Evolutionary conservation across 805 yeast genomes (phyloP).

Genomic region (Ogataea nakhonphanomensis): DNA sequence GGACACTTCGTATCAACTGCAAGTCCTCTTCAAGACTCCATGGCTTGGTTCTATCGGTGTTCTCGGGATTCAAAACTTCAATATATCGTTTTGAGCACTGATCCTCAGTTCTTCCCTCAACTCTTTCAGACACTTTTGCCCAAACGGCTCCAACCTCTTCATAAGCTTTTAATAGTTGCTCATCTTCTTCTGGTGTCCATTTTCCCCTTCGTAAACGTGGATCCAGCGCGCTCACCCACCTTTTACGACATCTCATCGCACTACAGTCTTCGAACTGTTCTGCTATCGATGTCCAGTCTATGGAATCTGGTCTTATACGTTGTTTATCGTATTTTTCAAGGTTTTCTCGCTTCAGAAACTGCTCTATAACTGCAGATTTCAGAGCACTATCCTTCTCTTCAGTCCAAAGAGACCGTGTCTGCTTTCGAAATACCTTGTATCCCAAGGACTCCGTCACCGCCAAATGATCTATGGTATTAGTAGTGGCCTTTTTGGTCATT

Average conservation of each 20-base stretch:
- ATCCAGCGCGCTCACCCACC: conserved; percentile 85
- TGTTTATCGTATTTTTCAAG: conserved; percentile 22
- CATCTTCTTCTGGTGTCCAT: conserved; percentile 85
- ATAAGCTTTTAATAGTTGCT: conserved; percentile 57
- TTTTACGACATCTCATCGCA: conserved; percentile 77
- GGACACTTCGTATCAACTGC: conserved; percentile 61
- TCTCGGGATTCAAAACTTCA: conserved; percentile 82
- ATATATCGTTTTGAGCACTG: conserved; percentile 91
- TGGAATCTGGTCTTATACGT: conserved; percentile 35
- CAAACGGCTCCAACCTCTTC: conserved; percentile 73
- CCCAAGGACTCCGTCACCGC: conserved; percentile 70
- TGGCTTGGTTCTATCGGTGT: conserved; percentile 69
- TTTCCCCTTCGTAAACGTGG: conserved; percentile 79
- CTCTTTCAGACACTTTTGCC: conserved; percentile 75
- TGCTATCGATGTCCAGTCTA: conserved; percentile 64
- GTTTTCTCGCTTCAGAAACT: conserved; percentile 22
- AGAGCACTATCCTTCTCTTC: conserved; percentile 67
- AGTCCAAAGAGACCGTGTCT: conserved; percentile 68
- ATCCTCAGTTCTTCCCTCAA: conserved; percentile 86
- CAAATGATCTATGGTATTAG: conserved; percentile 43
- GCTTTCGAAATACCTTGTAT: conserved; percentile 66
- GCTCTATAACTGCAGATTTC: conserved; percentile 38
- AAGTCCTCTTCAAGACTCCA: conserved; percentile 83
- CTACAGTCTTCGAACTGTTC: conserved; percentile 49
- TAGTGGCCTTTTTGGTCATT: conserved; percentile 9